These are phyloP conservation scores for Aspergillus hortae DNA, from an alignment of 2,329 filamentous ascomycete genomes.

Conservation along the genomic window DNA sequence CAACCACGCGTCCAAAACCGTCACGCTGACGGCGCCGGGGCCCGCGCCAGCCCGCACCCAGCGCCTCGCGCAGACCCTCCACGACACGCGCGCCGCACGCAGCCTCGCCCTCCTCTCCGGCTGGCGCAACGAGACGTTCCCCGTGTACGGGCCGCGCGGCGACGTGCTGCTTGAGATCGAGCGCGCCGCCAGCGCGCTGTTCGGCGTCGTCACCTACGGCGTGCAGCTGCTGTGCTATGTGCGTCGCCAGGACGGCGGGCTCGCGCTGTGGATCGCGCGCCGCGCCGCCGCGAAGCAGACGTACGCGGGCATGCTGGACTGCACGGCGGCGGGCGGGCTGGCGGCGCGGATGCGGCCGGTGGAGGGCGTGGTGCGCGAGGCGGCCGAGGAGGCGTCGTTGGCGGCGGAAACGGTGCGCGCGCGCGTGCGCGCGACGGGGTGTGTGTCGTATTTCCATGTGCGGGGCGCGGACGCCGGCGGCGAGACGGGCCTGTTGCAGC, in stretches of 20 bases:
- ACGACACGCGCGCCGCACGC: not conserved
- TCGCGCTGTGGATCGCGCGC: constrained; percentile 26
- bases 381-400: constrained; percentile 17
- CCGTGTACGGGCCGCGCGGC: constrained; percentile 38
- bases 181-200: constrained; percentile 38
- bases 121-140: constrained; percentile 42
- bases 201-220: constrained; percentile 43
- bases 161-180: constrained; percentile 42
- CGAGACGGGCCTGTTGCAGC: constrained; percentile 19
- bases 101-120: not conserved
- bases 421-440: not conserved
- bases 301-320: constrained; percentile 30
- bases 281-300: constrained; percentile 23
- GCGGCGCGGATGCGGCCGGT: constrained; percentile 17
- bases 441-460: constrained; percentile 11
- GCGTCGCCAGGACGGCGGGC: not conserved
- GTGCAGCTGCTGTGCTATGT: constrained; percentile 42
- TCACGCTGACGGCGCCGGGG: not conserved
- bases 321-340: constrained; percentile 20
- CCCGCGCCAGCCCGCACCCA: not conserved
- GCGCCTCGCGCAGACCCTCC: not conserved
- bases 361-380: constrained; percentile 24
- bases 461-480: constrained; percentile 5
- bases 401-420: not conserved
- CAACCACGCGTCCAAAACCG: not conserved